Evolutionary conservation across 805 yeast species (phyloP).

Genomic region (Limtongozyma cylindracea): DNA sequence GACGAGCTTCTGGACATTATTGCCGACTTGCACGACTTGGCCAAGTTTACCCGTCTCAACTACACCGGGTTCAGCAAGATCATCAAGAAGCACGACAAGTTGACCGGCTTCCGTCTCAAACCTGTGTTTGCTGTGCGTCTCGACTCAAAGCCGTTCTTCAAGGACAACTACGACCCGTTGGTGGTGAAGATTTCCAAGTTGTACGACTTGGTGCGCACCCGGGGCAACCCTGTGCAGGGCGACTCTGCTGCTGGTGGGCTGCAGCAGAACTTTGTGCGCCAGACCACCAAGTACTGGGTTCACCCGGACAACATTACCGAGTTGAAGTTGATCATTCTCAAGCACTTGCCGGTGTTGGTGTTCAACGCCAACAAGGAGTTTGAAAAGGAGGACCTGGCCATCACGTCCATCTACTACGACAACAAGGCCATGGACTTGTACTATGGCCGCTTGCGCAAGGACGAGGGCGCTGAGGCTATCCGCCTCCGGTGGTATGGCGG

Average conservation of each 20-base stretch:
- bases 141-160: slow-evolving; percentile 86
- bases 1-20: slow-evolving; percentile 41
- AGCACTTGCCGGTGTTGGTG: slow-evolving; percentile 90
- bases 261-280: slow-evolving; percentile 95
- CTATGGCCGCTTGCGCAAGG: slow-evolving; percentile 83
- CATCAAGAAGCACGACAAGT: slow-evolving; percentile 88
- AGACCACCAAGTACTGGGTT: slow-evolving; percentile 98
- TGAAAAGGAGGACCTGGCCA: slow-evolving; percentile 84
- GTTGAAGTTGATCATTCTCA: slow-evolving; percentile 71
- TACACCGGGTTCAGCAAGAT: slow-evolving; percentile 96
- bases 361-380: slow-evolving; percentile 93
- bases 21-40: slow-evolving; percentile 93
- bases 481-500: slow-evolving; percentile 99
- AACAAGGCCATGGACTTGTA: slow-evolving; percentile 74
- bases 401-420: slow-evolving; percentile 91
- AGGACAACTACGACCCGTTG: slow-evolving; percentile 75
- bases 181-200: slow-evolving; percentile 75
- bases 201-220: slow-evolving; percentile 82
- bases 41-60: slow-evolving; percentile 78
- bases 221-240: slow-evolving; percentile 88
- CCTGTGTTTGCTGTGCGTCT: slow-evolving; percentile 88
- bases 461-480: slow-evolving; percentile 97
- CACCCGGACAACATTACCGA: slow-evolving; percentile 97
- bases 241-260: slow-evolving; percentile 96
- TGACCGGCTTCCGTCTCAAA: slow-evolving; percentile 42